Evolutionary conservation across 1,284 basidiomycete genomes (phyloP), one percentile per base, ranked within the genome.

Genomic region (Tilletia horrida): DNA sequence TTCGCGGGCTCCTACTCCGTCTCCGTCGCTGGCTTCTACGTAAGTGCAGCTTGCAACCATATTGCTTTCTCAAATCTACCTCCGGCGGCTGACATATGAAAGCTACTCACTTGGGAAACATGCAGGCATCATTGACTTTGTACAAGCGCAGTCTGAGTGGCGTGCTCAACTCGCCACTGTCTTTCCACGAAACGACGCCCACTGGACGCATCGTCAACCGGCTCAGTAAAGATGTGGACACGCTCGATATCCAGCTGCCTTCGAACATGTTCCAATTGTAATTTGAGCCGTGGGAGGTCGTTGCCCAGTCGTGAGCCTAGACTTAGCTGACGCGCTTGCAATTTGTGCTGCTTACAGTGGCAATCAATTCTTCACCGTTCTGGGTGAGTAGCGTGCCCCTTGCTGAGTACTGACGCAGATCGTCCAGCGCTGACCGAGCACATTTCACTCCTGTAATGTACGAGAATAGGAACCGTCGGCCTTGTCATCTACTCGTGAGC

Each of bases 401-500:
- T 8, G 43, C 43, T 44, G 43, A n/a, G 43, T 9, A 18, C 43
- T 44, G 18, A 18, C 8, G 43, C 43, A n/a, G n/a, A n/a, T n/a
- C n/a, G n/a, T n/a, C n/a, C n/a, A n/a, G n/a, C 91, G 2, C 83
- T 92, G 76, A 88, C 92, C 62, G n/a, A 9, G 1, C 52, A 25
- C 31, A 27, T 9, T 29, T 55, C 52, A 21, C n/a, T n/a, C n/a
- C n/a, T n/a, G n/a, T n/a, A n/a, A n/a, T n/a, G n/a, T n/a, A 90
- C 91, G 88, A 85, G 91, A 63, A 83, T 86, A 67, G 84, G 79
- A n/a, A 91, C 90, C 0, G 73, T 86, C 1, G 87, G 88, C 2
- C 85, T 84, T 63, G 89, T 91, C 55, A 45, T 89, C 14, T 90
- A 90, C 40, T 88, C 90, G 2, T 85, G 92, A 77, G 88, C 18